Evolutionary conservation across 192 early-diverging fungal species (phyloP), one percentile per base, ranked within the genome.

Genomic region (Entomortierella lignicola): DNA sequence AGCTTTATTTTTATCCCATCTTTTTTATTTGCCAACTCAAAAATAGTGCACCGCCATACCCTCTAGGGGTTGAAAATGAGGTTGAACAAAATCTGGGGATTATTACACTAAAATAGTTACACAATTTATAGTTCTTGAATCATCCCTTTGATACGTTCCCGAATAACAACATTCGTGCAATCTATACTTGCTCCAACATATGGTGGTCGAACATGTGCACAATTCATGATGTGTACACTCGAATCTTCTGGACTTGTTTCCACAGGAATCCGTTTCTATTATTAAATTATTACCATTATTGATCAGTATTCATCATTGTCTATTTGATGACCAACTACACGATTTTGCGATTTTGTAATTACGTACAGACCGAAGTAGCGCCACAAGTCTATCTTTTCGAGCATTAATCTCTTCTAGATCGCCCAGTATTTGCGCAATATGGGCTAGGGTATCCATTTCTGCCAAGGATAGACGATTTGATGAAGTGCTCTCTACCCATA

Each of bases 181-280:
- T 80, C 67, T 37, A 87, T 70, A 34, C 83, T 69, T 20, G 66
- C 60, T 15, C 81, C 43, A 6, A 77, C 41, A 43, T 87, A 87
- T 8, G 86, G 86, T 3, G 84, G 77, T 25, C 62, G 66, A n/a
- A 87, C 65, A 72, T 66, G 73, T 26, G 81, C 84, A 57, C 69
- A 64, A 18, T 62, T 63, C 66, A 83, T 47, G 25, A 87, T 81
- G 29, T 84, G 81, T 26, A 87, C 67, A 27, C 71, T 57, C 34
- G 68, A n/a, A 26, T 85, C 77, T 15, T 82, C 67, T 34, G 47
- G 55, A 12, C 55, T 48, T 12, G 77, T 63, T 48, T 82, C 69
- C 30, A 83, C 60, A 47, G 82, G 85, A 55, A 87, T 81, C 39
- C 81, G 77, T 39, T 82, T 70, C 86, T 87, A 63, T 41, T 29